These are phyloP conservation scores for Penstemon eatonii DNA, from an alignment of 257 asterid genomes.

Conservation along the genomic window DNA sequence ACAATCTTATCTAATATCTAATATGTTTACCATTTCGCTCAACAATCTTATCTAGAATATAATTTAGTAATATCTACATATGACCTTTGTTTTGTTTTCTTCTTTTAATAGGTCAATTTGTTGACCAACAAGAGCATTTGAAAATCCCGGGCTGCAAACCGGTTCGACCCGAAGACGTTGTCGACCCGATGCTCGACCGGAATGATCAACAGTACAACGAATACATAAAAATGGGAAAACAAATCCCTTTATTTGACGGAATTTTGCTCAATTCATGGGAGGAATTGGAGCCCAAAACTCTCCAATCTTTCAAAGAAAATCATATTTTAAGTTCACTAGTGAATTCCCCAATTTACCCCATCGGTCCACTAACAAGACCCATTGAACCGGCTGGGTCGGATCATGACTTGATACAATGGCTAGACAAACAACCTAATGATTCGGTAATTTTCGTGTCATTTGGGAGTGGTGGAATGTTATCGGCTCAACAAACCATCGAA, in stretches of 20 bases:
- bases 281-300: constrained; percentile 48
- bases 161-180: constrained; percentile 67
- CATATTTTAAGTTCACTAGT: constrained; percentile 27
- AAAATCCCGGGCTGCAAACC: constrained; percentile 66
- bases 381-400: constrained; percentile 15
- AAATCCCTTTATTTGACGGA: constrained; percentile 46
- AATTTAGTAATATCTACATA: no score
- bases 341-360: constrained; percentile 48
- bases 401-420: constrained; percentile 36
- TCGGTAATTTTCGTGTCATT: constrained; percentile 62
- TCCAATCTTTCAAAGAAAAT: constrained; percentile 46
- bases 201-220: constrained; percentile 44
- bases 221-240: constrained; percentile 31
- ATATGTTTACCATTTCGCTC: no score
- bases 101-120: constrained; percentile 32
- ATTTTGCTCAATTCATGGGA: constrained; percentile 67
- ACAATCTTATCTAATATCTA: no score
- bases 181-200: constrained; percentile 68
- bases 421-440: constrained; percentile 56
- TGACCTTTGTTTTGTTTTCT: no score
- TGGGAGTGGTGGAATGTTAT: constrained; percentile 66
- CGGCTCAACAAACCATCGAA: constrained; percentile 48
- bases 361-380: constrained; percentile 60
- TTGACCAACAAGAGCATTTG: constrained; percentile 39
- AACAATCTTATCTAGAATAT: no score